These are phyloP conservation scores for Taphrina sp. DNA, from an alignment of 1,139 yeast species.

Conservation along the genomic window DNA sequence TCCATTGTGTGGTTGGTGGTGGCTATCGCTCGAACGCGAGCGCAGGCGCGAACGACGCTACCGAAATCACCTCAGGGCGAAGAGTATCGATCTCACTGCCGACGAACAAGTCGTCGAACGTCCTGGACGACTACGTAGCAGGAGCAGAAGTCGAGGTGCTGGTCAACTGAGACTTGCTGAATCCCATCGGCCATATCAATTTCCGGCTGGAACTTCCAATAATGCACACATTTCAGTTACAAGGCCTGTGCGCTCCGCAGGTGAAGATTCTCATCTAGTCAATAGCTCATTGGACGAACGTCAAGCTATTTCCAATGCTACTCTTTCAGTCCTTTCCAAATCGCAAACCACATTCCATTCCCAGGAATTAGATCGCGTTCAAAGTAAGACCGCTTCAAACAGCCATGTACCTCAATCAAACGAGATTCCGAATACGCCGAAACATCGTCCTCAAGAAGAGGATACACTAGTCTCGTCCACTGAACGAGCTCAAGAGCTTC, in stretches of 20 bases:
- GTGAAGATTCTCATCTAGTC: too few relatives aligned
- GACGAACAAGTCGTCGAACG: not conserved
- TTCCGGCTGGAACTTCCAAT: too few relatives aligned
- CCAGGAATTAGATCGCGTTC: too few relatives aligned
- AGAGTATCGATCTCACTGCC: constrained; percentile 5
- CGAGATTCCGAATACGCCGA: constrained; percentile 3
- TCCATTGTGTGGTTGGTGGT: constrained; percentile 81
- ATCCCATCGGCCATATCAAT: too few relatives aligned
- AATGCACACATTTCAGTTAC: too few relatives aligned
- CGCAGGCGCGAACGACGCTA: constrained; percentile 39
- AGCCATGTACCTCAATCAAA: too few relatives aligned
- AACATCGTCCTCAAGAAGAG: not conserved
- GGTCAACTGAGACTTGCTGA: not conserved
- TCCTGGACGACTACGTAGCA: not conserved
- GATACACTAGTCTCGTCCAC: not conserved
- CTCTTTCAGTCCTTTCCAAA: too few relatives aligned
- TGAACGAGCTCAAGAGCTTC: constrained; percentile 11
- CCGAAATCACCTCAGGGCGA: constrained; percentile 1
- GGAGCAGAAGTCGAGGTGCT: not conserved
- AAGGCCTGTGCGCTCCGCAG: too few relatives aligned
- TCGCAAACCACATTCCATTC: too few relatives aligned
- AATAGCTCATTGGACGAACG: too few relatives aligned
- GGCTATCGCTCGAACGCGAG: constrained; percentile 66
- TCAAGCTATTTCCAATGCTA: too few relatives aligned
- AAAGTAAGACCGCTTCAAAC: too few relatives aligned